Evolutionary conservation across 1,284 basidiomycete genomes (phyloP), one percentile per base, ranked within the genome.

Genomic region (Ganoderma sinense): DNA sequence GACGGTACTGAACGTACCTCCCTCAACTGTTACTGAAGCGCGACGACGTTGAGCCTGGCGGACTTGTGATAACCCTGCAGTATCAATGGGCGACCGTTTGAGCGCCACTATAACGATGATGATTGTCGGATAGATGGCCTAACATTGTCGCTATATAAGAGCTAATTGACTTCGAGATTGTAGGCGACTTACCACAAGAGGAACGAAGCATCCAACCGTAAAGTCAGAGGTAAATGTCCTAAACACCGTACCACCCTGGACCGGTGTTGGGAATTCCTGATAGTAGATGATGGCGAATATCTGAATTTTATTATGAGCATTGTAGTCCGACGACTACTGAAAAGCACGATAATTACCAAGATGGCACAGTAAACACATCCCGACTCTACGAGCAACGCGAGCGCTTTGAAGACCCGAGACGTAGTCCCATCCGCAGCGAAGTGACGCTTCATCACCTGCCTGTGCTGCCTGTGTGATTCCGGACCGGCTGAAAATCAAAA

Each of bases 361-460:
- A 55, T 18, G 1, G 36, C 31, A 51, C 31, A 55, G 36, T 64
- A 64, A 23, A 55, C 20, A 26, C 31, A 36, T 36, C 62, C 62
- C 18, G 62, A 64, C 20, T 64, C 62, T 7, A 40, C n/a, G 3
- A 64, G 62, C 0, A 64, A n/a, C 8, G 62, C 62, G 2, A 64
- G 51, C 4, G 31, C 31, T n/a, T 55, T 64, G 29, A 64, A 31
- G 18, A 55, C 62, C 8, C 48, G 20, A 33, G 33, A n/a, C 31
- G 31, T 14, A n/a, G 40, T 48, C 45, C 45, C 8, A 48, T 2
- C 45, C 8, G n/a, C 45, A 16, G 36, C 20, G 6, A 64, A 51
- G 41, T 53, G 20, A 23, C 18, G 36, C 31, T 36, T 31, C 14
- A 64, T 26, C n/a, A 23, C 33, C 16, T 13, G 33, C 51, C 48